These are phyloP conservation scores for Chlamydomonas applanata DNA, from an alignment of 139 green algal species.

Conservation along the genomic window DNA sequence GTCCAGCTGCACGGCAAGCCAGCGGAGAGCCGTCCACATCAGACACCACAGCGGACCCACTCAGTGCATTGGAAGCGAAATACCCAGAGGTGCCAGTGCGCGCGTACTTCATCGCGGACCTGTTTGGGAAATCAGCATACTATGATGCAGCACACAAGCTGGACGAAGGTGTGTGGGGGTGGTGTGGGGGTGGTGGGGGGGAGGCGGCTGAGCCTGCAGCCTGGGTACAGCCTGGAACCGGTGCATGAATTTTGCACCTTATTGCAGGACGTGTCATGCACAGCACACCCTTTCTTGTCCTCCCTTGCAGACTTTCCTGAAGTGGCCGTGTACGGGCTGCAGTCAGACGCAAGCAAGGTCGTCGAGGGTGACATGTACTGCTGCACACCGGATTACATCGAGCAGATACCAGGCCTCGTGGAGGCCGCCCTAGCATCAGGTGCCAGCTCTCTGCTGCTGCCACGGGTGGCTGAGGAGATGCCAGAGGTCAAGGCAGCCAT, in stretches of 20 bases:
- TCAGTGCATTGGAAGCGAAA: background rate
- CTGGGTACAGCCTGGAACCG: no score
- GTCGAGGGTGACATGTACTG: conserved; percentile 16
- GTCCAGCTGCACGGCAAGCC: background rate
- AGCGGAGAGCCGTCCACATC: conserved; percentile 24
- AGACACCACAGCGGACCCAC: background rate
- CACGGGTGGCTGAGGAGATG: conserved; percentile 22
- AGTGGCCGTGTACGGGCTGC: conserved; percentile 22
- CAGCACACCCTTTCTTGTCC: no score
- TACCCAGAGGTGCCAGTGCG: conserved; percentile 40
- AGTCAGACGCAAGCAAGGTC: conserved; percentile 25
- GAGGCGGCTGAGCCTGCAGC: no score
- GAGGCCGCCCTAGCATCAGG: conserved; percentile 16
- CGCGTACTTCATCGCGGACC: conserved; percentile 42
- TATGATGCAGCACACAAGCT: conserved; percentile 33
- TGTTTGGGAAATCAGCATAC: conserved; percentile 54
- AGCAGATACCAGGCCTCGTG: conserved; percentile 5
- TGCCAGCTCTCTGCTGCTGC: conserved; percentile 34
- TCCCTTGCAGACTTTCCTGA: conserved; percentile 30
- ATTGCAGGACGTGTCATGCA: no score
- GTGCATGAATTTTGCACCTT: no score
- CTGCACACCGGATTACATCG: background rate
- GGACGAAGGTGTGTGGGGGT: conserved; percentile 32
- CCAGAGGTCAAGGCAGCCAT: conserved; percentile 24
- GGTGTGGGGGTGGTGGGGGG: no score